phyloP scores from a whole-genome alignment of 2,329 filamentous ascomycete genomes.

The Aureobasidium sp. region DNA sequence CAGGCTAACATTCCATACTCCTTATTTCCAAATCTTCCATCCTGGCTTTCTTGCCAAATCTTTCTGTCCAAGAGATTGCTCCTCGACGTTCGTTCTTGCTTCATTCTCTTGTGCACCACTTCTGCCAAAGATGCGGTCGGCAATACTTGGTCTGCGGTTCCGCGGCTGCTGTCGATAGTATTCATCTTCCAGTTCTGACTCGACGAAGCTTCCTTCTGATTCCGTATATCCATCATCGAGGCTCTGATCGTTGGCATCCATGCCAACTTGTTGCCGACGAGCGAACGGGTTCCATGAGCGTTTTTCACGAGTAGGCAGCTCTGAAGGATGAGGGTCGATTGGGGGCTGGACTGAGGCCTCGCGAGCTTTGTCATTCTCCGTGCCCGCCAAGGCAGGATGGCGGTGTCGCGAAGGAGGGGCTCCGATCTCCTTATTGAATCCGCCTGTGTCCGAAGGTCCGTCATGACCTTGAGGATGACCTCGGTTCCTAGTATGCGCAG shows the following conservation, averaged over 20 bases:
- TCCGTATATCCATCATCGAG: constrained; percentile 17
- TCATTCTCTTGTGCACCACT: neutral
- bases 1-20: neutral
- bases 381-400: constrained; percentile 7
- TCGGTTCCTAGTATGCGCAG: neutral
- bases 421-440: neutral
- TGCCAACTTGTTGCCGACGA: neutral
- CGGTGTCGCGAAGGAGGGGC: neutral
- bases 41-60: constrained; percentile 30
- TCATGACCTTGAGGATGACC: neutral
- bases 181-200: constrained; percentile 22
- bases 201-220: constrained; percentile 22
- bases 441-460: neutral
- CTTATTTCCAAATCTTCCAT: constrained; percentile 32
- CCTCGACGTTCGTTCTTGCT: neutral
- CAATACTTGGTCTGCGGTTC: constrained; percentile 25
- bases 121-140: constrained; percentile 26
- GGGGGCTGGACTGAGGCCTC: constrained; percentile 1
- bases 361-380: neutral
- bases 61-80: constrained; percentile 21
- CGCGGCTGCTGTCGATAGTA: constrained; percentile 20
- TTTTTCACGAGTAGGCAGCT: neutral
- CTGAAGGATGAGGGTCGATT: neutral
- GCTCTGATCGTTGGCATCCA: neutral
- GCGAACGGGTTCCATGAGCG: constrained; percentile 1